A percentile compares a stretch with the other conserved stretches of the same genome.
These are phyloP conservation scores for Podaxis sp. DNA, from an alignment of 768 basidiomycete genomes.

Conservation along the genomic window DNA sequence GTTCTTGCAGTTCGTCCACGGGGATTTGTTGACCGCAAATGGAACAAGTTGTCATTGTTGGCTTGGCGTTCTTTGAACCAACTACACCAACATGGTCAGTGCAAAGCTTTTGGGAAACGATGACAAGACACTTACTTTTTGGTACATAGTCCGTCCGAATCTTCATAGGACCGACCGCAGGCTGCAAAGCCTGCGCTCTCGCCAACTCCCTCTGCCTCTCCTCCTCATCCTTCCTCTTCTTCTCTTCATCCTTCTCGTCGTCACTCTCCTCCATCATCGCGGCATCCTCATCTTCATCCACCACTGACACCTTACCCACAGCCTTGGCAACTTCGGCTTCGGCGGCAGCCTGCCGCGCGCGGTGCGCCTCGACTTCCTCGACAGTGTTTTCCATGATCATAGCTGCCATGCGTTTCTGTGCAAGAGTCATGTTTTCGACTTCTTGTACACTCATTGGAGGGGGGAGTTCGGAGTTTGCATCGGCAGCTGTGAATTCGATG, in stretches of 20 bases:
- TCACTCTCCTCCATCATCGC: slow-evolving; percentile 83
- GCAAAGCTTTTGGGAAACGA: neutral
- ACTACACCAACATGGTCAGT: slow-evolving; percentile 39
- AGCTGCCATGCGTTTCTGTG: slow-evolving; percentile 96
- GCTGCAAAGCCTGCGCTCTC: slow-evolving; percentile 68
- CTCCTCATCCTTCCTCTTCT: slow-evolving; percentile 68
- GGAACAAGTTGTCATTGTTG: slow-evolving; percentile 81
- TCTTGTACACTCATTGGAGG: slow-evolving; percentile 96
- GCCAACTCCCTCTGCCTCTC: slow-evolving; percentile 70
- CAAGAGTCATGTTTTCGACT: slow-evolving; percentile 93
- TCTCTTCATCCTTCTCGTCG: slow-evolving; percentile 66
- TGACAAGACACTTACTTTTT: slow-evolving; percentile 58
- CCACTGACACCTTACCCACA: slow-evolving; percentile 61
- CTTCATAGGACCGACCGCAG: slow-evolving; percentile 77
- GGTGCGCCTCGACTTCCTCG: slow-evolving; percentile 81
- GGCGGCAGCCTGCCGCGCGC: slow-evolving; percentile 79
- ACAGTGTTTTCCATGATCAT: slow-evolving; percentile 97
- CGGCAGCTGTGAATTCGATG: slow-evolving; percentile 94
- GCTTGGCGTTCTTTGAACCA: slow-evolving; percentile 61
- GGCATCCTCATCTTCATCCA: slow-evolving; percentile 54
- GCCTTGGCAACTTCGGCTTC: slow-evolving; percentile 83
- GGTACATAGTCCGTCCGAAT: slow-evolving; percentile 96
- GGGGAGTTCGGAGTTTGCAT: slow-evolving; percentile 87
- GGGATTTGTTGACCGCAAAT: slow-evolving; percentile 97
- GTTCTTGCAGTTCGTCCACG: slow-evolving; percentile 93